Evolutionary conservation across 2,329 filamentous ascomycete species (phyloP), one percentile per base, ranked within the genome.

Genomic region (Hypoxylon sp.): DNA sequence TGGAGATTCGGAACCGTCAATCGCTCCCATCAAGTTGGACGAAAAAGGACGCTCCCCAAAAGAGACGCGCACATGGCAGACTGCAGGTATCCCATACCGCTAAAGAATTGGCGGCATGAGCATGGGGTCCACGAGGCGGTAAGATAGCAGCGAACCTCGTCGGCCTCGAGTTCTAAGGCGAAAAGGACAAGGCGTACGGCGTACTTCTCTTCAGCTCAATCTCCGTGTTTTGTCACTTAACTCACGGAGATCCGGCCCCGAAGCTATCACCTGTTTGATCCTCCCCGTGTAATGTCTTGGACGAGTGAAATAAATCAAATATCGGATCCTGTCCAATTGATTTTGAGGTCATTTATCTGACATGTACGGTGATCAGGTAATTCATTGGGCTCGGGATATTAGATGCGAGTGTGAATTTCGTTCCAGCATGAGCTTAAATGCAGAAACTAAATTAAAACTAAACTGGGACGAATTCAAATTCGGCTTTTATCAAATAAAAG

Each of bases 1-100:
- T 62, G n/a, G 61, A 68, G 37, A 65, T 63, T 56, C 34, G 32
- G 32, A 62, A 46, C 45, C 47, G 47, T 52, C 43, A 46, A 62
- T 61, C 51, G 27, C 48, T 37, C 41, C 27, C 11, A 29, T 39
- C 37, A 41, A 21, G 37, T 4, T 25, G 25, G 19, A 32, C 30
- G 8, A 37, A 29, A 48, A 4, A 53, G 34, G 19, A 50, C 46
- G 41, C 19, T 8, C 21, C 41, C 5, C 23, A 23, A 19, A 54
- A 43, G 19, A 54, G 27, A 48, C n/a, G 34, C 57, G 61, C 51
- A 61, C 50, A 64, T 64, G 48, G 56, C 45, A 53, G 30, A 58
- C 39, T 25, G n/a, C 37, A 48, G 32, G 52, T 41, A 47, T 27
- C 27, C 53, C 39, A n/a, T 46, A 48, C 23, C 34, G 34, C 16